Evolutionary conservation across 108 stramenopile genomes (phyloP).

Genomic region (Cyclostephanos invisitatus): DNA sequence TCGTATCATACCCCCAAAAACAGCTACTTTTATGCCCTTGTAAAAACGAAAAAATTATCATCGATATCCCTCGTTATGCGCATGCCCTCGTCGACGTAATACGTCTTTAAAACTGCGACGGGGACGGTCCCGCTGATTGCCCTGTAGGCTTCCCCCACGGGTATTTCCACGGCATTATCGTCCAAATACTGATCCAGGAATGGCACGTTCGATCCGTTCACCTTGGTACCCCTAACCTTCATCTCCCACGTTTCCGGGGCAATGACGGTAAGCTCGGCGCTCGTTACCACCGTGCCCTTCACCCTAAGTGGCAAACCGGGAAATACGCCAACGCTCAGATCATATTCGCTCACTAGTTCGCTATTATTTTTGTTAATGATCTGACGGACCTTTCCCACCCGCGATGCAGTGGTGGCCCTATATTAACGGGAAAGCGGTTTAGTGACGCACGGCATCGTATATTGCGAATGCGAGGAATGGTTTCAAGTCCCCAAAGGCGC

Average conservation of each 20-base stretch:
- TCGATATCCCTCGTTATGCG: slow-evolving; percentile 84
- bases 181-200: slow-evolving; percentile 74
- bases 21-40: slow-evolving; percentile 47
- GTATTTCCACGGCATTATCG: slow-evolving; percentile 65
- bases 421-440: not conserved
- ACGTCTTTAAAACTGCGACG: slow-evolving; percentile 60
- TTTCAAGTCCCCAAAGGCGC: not conserved
- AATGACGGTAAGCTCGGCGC: slow-evolving; percentile 58
- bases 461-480: not conserved
- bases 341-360: slow-evolving; percentile 69
- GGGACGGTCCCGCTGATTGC: slow-evolving; percentile 61
- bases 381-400: slow-evolving; percentile 80
- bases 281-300: slow-evolving; percentile 77
- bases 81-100: slow-evolving; percentile 82
- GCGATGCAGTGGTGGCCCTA: slow-evolving; percentile 64
- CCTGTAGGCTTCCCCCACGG: slow-evolving; percentile 72
- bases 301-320: slow-evolving; percentile 73
- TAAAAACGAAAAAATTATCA: slow-evolving; percentile 86
- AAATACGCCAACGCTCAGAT: slow-evolving; percentile 74
- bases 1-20: not conserved
- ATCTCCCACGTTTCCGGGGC: slow-evolving; percentile 71
- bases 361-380: slow-evolving; percentile 48
- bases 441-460: not conserved
- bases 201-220: slow-evolving; percentile 82
- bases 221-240: slow-evolving; percentile 61